Evolutionary conservation across 345 rosid species (phyloP).

Genomic region (Capsella bursapastoris): DNA sequence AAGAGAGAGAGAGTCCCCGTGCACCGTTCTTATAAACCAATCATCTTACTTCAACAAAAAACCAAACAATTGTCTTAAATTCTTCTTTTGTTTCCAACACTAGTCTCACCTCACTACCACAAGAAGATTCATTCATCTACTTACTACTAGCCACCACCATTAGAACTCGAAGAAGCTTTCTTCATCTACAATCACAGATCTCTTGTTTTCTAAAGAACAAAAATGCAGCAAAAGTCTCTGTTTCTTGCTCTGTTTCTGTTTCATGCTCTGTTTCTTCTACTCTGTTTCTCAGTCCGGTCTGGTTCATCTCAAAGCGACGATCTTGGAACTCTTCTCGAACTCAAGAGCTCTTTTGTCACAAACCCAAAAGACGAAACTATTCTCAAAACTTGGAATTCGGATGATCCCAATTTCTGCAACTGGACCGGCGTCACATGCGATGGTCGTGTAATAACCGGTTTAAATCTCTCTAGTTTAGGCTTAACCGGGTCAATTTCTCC

Average conservation of each 20-base stretch:
- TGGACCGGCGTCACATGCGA: constrained; percentile 83
- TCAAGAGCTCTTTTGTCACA: constrained; percentile 49
- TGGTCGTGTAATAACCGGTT: constrained; percentile 52
- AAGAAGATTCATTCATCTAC: not conserved
- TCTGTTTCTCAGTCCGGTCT: constrained; percentile 8
- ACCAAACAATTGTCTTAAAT: constrained; percentile 37
- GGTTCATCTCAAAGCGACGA: constrained; percentile 23
- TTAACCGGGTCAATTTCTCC: constrained; percentile 67
- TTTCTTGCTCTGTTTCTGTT: constrained; percentile 19
- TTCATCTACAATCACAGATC: constrained; percentile 1
- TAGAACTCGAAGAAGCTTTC: not conserved
- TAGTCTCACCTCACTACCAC: not conserved
- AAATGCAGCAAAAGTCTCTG: constrained; percentile 28
- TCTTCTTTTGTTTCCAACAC: constrained; percentile 23
- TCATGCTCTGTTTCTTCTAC: constrained; percentile 18
- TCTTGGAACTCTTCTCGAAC: constrained; percentile 28
- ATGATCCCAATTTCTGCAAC: constrained; percentile 50
- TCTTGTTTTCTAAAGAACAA: constrained; percentile 1
- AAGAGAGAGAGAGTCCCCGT: constrained; percentile 28
- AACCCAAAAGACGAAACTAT: constrained; percentile 52
- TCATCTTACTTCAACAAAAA: constrained; percentile 14
- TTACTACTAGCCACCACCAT: too few species aligned
- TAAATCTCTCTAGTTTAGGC: constrained; percentile 68
- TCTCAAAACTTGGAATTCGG: constrained; percentile 63
- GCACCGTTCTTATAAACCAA: constrained; percentile 41